phyloP scores from a whole-genome alignment of 1,139 yeast genomes.

The Pichia kudriavzevii region DNA sequence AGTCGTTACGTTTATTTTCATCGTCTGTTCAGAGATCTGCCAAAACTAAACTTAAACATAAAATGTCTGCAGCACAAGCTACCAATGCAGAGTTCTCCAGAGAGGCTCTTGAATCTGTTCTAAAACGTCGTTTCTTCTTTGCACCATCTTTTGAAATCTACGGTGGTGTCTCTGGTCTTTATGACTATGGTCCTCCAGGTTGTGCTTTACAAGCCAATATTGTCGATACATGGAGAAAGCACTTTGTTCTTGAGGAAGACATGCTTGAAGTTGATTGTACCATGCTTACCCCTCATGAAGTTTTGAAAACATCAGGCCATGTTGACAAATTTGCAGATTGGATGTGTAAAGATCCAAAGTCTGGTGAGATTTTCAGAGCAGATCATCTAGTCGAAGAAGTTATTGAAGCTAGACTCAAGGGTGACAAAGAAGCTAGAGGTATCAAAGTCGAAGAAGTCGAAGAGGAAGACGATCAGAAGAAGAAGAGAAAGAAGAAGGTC shows the following conservation, averaged over 20 bases:
- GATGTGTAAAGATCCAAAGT: slow-evolving; percentile 95
- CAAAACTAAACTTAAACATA: too few relatives aligned
- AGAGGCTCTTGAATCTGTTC: slow-evolving; percentile 80
- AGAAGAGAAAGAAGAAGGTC: slow-evolving; percentile 84
- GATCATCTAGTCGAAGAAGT: slow-evolving; percentile 98
- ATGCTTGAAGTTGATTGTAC: slow-evolving; percentile 99
- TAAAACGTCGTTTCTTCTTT: slow-evolving; percentile 92
- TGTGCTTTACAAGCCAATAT: slow-evolving; percentile 96
- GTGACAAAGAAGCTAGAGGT: slow-evolving; percentile 95
- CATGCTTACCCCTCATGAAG: slow-evolving; percentile 96
- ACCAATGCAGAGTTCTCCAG: slow-evolving; percentile 61
- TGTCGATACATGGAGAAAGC: slow-evolving; percentile 94
- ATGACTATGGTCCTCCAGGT: slow-evolving; percentile 99
- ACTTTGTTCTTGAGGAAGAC: slow-evolving; percentile 93
- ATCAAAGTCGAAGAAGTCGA: slow-evolving; percentile 51
- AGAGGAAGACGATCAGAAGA: slow-evolving; percentile 54
- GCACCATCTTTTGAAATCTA: slow-evolving; percentile 97
- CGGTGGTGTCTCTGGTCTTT: slow-evolving; percentile 97
- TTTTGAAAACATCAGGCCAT: slow-evolving; percentile 96
- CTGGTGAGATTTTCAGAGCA: slow-evolving; percentile 98
- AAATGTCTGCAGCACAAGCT: slow-evolving; percentile 1
- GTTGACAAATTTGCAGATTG: slow-evolving; percentile 98
- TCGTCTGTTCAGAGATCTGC: too few relatives aligned
- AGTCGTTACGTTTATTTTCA: too few relatives aligned
- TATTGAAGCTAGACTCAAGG: slow-evolving; percentile 88